Conservation (phyloP, 2,329 filamentous ascomycete genomes). For the Fusarium floridanum region DNA sequence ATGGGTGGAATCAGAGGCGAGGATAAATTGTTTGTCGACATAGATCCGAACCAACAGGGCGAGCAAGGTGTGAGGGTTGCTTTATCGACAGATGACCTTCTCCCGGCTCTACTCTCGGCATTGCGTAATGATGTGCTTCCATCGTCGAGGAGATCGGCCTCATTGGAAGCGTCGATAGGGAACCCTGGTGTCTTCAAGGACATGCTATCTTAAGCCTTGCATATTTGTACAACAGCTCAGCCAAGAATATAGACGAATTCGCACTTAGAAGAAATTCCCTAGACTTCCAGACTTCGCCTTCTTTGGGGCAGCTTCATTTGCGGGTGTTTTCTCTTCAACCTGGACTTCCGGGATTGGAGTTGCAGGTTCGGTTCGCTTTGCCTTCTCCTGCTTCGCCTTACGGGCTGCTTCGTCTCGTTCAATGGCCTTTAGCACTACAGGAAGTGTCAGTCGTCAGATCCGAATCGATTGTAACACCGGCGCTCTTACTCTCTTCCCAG, state of each 20-base stretch:
- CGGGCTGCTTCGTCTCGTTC: conserved; percentile 71
- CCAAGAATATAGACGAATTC: conserved; percentile 25
- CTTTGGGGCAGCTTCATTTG: conserved; percentile 40
- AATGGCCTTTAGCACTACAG: conserved; percentile 74
- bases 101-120: conserved; percentile 68
- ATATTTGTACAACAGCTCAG: conserved; percentile 37
- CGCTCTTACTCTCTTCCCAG: conserved; percentile 84
- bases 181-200: conserved; percentile 65
- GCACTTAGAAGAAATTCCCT: conserved; percentile 64
- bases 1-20: conserved; percentile 87
- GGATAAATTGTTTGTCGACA: conserved; percentile 74
- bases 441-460: conserved; percentile 24
- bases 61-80: conserved; percentile 68
- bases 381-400: conserved; percentile 58
- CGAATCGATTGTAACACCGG: neutral
- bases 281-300: conserved; percentile 51
- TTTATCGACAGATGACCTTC: conserved; percentile 67
- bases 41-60: conserved; percentile 66
- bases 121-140: conserved; percentile 53
- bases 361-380: conserved; percentile 47
- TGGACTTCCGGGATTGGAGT: conserved; percentile 17
- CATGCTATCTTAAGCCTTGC: conserved; percentile 65
- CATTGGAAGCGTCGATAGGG: conserved; percentile 25
- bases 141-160: conserved; percentile 13
- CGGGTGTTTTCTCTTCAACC: conserved; percentile 17